Percentiles rank a stretch among this genome's conserved stretches.
These are phyloP conservation scores for Vitrella brassicaformis DNA, from an alignment of 73 alveolate genomes.

Conservation along the genomic window DNA sequence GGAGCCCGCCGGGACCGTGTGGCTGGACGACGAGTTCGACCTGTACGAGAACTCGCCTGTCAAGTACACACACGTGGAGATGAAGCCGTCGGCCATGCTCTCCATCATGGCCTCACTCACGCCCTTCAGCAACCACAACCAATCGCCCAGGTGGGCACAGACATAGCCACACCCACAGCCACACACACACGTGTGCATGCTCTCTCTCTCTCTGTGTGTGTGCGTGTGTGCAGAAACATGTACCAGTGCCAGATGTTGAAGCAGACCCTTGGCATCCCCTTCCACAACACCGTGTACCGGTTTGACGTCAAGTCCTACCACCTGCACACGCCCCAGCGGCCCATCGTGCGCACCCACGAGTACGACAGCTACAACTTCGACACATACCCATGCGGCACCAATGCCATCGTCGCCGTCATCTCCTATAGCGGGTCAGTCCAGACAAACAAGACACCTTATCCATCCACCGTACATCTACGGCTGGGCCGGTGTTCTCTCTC, in stretches of 20 bases:
- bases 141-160: constrained; percentile 63
- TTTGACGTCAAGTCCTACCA: constrained; percentile 70
- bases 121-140: constrained; percentile 95
- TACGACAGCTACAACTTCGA: constrained; percentile 79
- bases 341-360: constrained; percentile 41
- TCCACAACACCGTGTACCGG: constrained; percentile 85
- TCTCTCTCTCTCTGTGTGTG: neutral
- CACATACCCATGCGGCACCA: constrained; percentile 94
- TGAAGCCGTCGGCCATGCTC: constrained; percentile 78
- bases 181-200: neutral
- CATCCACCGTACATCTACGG: too few species aligned
- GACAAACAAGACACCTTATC: too few species aligned
- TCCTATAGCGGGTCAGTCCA: constrained; percentile 87
- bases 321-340: constrained; percentile 17
- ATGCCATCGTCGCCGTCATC: constrained; percentile 98
- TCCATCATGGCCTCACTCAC: constrained; percentile 90
- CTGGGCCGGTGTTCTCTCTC: too few species aligned
- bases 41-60: too few species aligned
- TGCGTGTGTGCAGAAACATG: constrained; percentile 62
- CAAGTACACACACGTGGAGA: constrained; percentile 62
- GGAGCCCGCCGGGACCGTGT: too few species aligned
- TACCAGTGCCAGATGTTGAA: constrained; percentile 98
- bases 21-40: too few species aligned
- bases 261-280: constrained; percentile 98
- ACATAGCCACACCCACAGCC: too few species aligned